These are phyloP conservation scores for Hypholoma sublateritium DNA, from an alignment of 768 basidiomycete species.

Conservation along the genomic window DNA sequence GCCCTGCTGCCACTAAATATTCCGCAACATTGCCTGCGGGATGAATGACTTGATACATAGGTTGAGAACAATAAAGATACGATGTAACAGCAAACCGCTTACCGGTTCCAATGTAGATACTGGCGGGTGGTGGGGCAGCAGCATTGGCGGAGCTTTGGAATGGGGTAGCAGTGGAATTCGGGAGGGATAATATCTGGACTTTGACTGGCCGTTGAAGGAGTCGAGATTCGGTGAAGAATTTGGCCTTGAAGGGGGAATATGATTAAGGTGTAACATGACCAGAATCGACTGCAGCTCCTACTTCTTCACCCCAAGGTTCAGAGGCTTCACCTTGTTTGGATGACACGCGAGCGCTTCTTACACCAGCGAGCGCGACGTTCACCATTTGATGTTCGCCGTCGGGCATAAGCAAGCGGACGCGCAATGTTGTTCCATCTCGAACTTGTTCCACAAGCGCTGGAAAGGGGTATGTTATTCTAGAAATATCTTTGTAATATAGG, in stretches of 20 bases:
- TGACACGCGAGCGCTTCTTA: slow-evolving; percentile 70
- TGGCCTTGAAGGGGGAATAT: slow-evolving; percentile 54
- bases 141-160: slow-evolving; percentile 63
- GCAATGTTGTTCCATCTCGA: slow-evolving; percentile 87
- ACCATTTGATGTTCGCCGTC: slow-evolving; percentile 88
- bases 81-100: slow-evolving; percentile 16
- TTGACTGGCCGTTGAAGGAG: slow-evolving; percentile 79
- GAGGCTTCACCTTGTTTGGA: slow-evolving; percentile 74
- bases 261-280: slow-evolving; percentile 12
- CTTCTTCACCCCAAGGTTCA: slow-evolving; percentile 90
- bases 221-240: slow-evolving; percentile 90
- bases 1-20: slow-evolving; percentile 76
- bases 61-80: not conserved
- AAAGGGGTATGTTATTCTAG: not conserved
- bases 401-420: slow-evolving; percentile 85
- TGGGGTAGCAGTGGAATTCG: slow-evolving; percentile 74
- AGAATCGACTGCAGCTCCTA: slow-evolving; percentile 30
- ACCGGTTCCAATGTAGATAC: slow-evolving; percentile 89
- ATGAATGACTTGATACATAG: slow-evolving; percentile 60
- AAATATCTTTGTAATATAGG: slow-evolving; percentile 3
- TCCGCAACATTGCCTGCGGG: slow-evolving; percentile 95
- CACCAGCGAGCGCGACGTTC: slow-evolving; percentile 83
- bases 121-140: slow-evolving; percentile 63
- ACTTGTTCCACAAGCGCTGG: slow-evolving; percentile 92
- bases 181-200: slow-evolving; percentile 78